Evolutionary conservation across 352 stramenopile species (phyloP).

Genomic region (Pythium periplocum): DNA sequence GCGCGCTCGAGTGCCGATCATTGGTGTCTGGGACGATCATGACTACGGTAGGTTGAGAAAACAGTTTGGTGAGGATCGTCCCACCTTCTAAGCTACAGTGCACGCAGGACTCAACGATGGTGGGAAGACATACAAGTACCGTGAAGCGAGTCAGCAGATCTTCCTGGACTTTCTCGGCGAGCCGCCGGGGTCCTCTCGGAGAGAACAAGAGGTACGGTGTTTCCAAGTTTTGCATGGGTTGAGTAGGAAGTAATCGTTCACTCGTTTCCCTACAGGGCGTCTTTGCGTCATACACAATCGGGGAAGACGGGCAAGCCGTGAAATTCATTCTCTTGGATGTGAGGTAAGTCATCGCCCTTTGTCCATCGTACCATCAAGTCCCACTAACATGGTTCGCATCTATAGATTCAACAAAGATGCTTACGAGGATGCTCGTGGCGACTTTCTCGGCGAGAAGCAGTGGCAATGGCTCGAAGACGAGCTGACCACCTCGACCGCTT

Average conservation of each 20-base stretch:
- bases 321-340: conserved; percentile 47
- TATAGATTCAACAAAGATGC: conserved; percentile 31
- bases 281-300: conserved; percentile 27
- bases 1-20: conserved; percentile 13
- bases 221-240: too few relatives aligned
- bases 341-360: conserved; percentile 13
- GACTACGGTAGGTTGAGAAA: conserved; percentile 31
- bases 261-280: conserved; percentile 16
- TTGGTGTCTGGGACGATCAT: conserved; percentile 41
- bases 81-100: background rate
- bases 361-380: background rate
- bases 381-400: background rate
- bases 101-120: conserved; percentile 33
- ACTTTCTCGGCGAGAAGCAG: conserved; percentile 39
- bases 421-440: conserved; percentile 19
- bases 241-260: too few relatives aligned
- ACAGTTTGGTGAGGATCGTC: background rate
- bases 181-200: conserved; percentile 18
- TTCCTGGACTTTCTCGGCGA: conserved; percentile 43
- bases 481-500: conserved; percentile 31
- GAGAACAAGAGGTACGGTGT: conserved; percentile 19
- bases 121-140: conserved; percentile 27
- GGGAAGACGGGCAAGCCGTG: conserved; percentile 13
- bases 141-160: conserved; percentile 25
- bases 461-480: conserved; percentile 42